phyloP scores from a whole-genome alignment of 768 basidiomycete genomes.

The Tylopilus balloui region DNA sequence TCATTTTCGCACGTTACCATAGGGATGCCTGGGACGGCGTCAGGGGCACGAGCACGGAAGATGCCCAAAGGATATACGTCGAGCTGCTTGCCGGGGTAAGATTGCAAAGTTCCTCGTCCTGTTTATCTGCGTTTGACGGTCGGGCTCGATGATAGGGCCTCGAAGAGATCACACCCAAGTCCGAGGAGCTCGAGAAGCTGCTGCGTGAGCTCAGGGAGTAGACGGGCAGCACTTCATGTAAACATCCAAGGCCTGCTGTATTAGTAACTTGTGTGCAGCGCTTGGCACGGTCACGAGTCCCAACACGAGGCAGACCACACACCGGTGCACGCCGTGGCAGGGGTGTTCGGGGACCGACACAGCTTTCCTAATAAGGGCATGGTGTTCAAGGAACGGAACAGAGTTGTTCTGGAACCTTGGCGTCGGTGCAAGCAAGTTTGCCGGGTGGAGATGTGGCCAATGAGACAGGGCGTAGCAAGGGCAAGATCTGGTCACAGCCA shows the following conservation, averaged over 20 bases:
- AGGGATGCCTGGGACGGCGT: slow-evolving; percentile 86
- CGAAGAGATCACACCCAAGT: slow-evolving; percentile 37
- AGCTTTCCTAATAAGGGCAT: slow-evolving; percentile 12
- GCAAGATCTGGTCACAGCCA: neutral
- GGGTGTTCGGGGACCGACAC: slow-evolving; percentile 22
- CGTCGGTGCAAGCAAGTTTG: slow-evolving; percentile 1
- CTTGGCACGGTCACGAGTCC: too few species aligned
- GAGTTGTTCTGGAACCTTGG: slow-evolving; percentile 9
- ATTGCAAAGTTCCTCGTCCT: neutral
- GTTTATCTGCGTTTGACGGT: neutral
- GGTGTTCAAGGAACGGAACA: neutral
- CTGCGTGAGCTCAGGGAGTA: slow-evolving; percentile 57
- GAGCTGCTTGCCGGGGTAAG: slow-evolving; percentile 65
- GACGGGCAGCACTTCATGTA: slow-evolving; percentile 4
- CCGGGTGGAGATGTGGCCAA: slow-evolving; percentile 5
- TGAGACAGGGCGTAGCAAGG: neutral
- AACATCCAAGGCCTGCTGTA: neutral
- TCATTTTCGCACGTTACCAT: neutral
- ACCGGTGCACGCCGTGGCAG: slow-evolving; percentile 19
- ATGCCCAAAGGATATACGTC: slow-evolving; percentile 71
- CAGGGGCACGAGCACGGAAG: slow-evolving; percentile 70
- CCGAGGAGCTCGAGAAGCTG: slow-evolving; percentile 49
- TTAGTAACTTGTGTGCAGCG: too few species aligned
- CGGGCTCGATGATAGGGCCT: slow-evolving; percentile 47
- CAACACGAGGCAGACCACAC: slow-evolving; percentile 29